Evolutionary conservation across 2,329 filamentous ascomycete species (phyloP), one percentile per base, ranked within the genome.

Genomic region (Fusarium longipes): DNA sequence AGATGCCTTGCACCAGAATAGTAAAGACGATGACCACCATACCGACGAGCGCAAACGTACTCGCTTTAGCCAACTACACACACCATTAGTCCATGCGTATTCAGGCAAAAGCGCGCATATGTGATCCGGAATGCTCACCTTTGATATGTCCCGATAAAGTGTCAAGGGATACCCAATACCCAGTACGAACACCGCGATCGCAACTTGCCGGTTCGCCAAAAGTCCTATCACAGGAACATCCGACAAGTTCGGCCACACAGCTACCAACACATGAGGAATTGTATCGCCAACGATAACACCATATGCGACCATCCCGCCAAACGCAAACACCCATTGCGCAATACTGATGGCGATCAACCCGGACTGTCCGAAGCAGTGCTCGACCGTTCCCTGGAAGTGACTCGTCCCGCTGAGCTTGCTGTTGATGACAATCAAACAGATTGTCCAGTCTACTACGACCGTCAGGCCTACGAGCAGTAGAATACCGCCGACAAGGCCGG

Each of bases 231-330:
- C 91, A 1, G 93, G 89, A 76, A 91, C 88, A 29, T 89, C 83
- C 36, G 82, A 80, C 60, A 98, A 77, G 4, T 87, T 87, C 1
- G 96, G 94, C 82, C 95, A 97, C 7, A 97, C 79, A 6, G 94
- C 93, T 45, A 84, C 81, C 73, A 98, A 78, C 45, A 99, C 96
- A 77, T 94, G 93, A 5, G 96, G 96, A 75, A 99, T 97, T 1
- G 93, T 94, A 78, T 99, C 96, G 61, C 96, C 96, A 11, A 99
- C 92, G 74, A 99, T 97, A 74, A 99, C 93, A 70, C 94, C 96
- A 78, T 98, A 99, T 15, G 96, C 96, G 56, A 99, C 89, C 96
- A 99, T 99, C 68, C 96, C 96, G 57, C 96, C 96, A 82, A 98
- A 99, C 4, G 96, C 96, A 84, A 99, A 99, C 27, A 93, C 91